phyloP scores from a whole-genome alignment of 1,284 basidiomycete genomes.

The Rhodotorula sp. region DNA sequence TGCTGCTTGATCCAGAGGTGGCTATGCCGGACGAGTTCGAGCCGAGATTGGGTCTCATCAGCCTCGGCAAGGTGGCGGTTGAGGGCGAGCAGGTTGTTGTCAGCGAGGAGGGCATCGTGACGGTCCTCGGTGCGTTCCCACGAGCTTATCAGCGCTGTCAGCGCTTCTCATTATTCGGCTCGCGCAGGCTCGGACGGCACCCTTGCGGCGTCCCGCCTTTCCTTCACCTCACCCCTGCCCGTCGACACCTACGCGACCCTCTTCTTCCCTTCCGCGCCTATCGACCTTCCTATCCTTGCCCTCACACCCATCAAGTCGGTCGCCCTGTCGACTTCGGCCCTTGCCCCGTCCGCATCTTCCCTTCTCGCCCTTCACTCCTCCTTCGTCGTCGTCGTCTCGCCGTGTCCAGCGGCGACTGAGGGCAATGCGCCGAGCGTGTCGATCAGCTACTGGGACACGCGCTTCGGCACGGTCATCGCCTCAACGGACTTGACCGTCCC shows the following conservation, averaged over 20 bases:
- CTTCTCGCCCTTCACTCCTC: conserved; percentile 41
- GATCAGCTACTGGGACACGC: conserved; percentile 36
- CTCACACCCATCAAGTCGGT: conserved; percentile 29
- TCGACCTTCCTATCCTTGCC: conserved; percentile 2
- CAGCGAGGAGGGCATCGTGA: conserved; percentile 40
- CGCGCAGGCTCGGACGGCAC: conserved; percentile 19
- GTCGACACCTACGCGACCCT: conserved; percentile 28
- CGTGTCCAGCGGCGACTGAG: not conserved
- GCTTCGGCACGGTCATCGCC: conserved; percentile 38
- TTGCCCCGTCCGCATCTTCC: conserved; percentile 10
- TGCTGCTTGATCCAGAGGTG: conserved; percentile 34
- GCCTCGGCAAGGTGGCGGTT: conserved; percentile 29
- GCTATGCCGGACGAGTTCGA: conserved; percentile 28
- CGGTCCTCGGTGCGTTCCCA: conserved; percentile 23
- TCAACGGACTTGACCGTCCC: conserved; percentile 31
- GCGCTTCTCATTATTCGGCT: not conserved
- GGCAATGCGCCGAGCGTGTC: conserved; percentile 15
- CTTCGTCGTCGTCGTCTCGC: conserved; percentile 32
- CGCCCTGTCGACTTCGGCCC: conserved; percentile 15
- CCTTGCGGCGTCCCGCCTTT: conserved; percentile 35
- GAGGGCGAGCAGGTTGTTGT: conserved; percentile 34
- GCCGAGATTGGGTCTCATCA: conserved; percentile 17
- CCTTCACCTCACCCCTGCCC: not conserved
- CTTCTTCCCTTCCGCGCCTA: conserved; percentile 26
- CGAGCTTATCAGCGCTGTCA: not conserved